phyloP scores from a whole-genome alignment of 169 alveolate genomes.

The Neospora caninum region DNA sequence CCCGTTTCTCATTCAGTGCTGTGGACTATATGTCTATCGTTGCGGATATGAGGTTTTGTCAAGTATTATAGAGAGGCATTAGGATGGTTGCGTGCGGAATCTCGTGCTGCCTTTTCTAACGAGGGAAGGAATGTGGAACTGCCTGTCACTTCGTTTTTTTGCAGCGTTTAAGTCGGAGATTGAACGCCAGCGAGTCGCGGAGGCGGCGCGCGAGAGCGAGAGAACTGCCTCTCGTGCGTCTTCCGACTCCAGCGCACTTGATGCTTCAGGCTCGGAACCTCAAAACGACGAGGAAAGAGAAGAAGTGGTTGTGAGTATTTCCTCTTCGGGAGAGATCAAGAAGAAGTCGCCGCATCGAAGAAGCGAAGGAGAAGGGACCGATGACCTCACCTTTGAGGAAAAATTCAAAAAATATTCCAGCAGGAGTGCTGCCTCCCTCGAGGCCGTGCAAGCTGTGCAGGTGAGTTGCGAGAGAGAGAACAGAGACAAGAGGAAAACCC shows the following conservation, averaged over 20 bases:
- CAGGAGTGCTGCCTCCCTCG: constrained; percentile 8
- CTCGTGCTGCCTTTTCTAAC: neutral
- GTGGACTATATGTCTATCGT: too few species aligned
- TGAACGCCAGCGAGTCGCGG: neutral
- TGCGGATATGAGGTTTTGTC: too few species aligned
- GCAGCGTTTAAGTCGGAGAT: neutral
- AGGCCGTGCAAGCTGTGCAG: constrained; percentile 32
- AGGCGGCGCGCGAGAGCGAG: neutral
- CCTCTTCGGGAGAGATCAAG: constrained; percentile 18
- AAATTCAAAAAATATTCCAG: constrained; percentile 2
- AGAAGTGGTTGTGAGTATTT: constrained; percentile 35
- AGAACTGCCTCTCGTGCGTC: neutral
- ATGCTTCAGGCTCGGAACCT: neutral
- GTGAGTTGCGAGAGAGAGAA: neutral
- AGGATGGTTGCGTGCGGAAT: too few species aligned
- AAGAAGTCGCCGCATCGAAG: neutral
- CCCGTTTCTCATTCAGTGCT: too few species aligned
- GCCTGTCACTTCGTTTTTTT: neutral
- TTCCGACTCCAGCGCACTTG: neutral
- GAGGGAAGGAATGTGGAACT: too few species aligned
- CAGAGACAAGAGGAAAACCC: too few species aligned
- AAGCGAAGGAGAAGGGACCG: neutral
- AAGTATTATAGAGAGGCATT: too few species aligned
- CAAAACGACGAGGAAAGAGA: neutral
- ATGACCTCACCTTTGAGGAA: constrained; percentile 34